Evolutionary conservation across 2,329 filamentous ascomycete genomes (phyloP).

Genomic region (Paramyrothecium roridum): DNA sequence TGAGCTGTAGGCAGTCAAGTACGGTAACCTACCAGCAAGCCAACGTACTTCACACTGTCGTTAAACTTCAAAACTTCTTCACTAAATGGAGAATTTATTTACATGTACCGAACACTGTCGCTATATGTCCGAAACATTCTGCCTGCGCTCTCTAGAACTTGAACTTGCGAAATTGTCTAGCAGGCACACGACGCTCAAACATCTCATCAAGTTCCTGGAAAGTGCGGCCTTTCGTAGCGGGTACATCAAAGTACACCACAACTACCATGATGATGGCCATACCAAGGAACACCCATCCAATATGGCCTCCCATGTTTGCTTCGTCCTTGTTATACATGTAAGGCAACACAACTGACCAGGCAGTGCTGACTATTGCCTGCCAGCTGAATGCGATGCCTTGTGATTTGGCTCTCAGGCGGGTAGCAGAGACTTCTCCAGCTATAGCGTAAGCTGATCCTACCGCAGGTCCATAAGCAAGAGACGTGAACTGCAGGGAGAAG

Average conservation of each 20-base stretch:
- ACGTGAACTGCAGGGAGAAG: slow-evolving; percentile 10
- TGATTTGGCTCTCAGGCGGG: slow-evolving; percentile 13
- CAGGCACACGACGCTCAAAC: slow-evolving; percentile 9
- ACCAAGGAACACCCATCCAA: slow-evolving; percentile 7
- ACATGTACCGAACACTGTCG: background rate
- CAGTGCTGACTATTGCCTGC: slow-evolving; percentile 9
- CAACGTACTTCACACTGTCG: background rate
- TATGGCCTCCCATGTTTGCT: slow-evolving; percentile 11
- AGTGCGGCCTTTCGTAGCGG: slow-evolving; percentile 12
- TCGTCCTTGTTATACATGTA: slow-evolving; percentile 10
- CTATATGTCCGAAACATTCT: background rate
- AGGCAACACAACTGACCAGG: slow-evolving; percentile 6
- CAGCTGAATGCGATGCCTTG: slow-evolving; percentile 10
- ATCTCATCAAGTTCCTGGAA: slow-evolving; percentile 12
- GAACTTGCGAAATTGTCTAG: slow-evolving; percentile 6
- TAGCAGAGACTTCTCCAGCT: slow-evolving; percentile 12
- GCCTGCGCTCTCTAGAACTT: background rate
- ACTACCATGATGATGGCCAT: slow-evolving; percentile 4
- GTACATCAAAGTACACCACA: slow-evolving; percentile 10
- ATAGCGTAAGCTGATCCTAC: slow-evolving; percentile 13
- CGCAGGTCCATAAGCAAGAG: slow-evolving; percentile 13
- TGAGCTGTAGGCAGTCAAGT: background rate
- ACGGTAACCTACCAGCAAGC: background rate
- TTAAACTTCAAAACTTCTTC: background rate
- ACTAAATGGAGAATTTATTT: background rate